Base-by-base conservation (phyloP, 495 filamentous ascomycete genomes). In the Monascus purpureus region DNA sequence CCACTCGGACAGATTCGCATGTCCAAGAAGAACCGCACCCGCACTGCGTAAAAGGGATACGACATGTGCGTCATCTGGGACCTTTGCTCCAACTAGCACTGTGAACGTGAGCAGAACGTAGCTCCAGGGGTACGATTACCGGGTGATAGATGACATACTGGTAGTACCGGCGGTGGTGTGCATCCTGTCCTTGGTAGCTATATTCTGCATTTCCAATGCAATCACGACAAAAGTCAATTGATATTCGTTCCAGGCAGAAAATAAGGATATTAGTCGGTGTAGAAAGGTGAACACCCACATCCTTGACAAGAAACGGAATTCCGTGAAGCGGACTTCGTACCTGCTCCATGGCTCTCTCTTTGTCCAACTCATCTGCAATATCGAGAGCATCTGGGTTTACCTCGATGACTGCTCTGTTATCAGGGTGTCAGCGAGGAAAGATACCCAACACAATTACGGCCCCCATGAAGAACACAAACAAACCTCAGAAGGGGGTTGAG, bases 261-360 rank as follows among this genome's bases (percentile, higher is more conserved):
- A n/a, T n/a, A n/a, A n/a, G n/a, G n/a, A n/a, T n/a, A n/a, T n/a
- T n/a, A n/a, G n/a, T n/a, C n/a, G n/a, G n/a, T n/a, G 9, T 22
- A 22, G 20, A 22, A 22, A 9, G 9, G 20, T 4, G 9, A 22
- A 5, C 4, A 22, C 20, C 9, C 5, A 22, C 20, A 22, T 83
- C 76, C 52, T 83, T 83, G 38, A 82, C 66, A 12, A 80, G 50
- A 50, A 82, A 75, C 2, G 80, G 80, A 35, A 85, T 77, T 13
- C 77, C 77, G 46, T 85, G 78, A 1, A 83, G 61, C 4, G 68
- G 68, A 18, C 74, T 64, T 13, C 74, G 65, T 9, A 74, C 53
- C 19, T 42, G 57, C 8, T 75, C 74, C 1, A 48, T 34, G 4
- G 46, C 47, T 22, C 78, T 65, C 52, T 82, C 76, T 0, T 38